These are phyloP conservation scores for Candida argentea DNA, from an alignment of 805 yeast genomes.

Conservation along the genomic window DNA sequence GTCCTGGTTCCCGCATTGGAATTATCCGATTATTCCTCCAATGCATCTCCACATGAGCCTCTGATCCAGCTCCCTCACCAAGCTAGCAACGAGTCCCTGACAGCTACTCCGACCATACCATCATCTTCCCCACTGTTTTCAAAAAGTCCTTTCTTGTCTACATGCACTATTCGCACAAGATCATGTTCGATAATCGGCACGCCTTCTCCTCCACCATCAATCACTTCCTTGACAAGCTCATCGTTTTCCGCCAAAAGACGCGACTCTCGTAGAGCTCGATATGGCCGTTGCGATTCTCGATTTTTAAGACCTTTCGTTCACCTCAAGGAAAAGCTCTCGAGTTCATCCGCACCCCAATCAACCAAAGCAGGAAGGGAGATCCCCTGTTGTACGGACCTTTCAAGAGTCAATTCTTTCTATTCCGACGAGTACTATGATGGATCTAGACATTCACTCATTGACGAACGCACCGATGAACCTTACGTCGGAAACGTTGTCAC, in stretches of 20 bases:
- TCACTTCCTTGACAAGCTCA: too few species aligned
- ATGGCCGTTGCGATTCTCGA: background rate
- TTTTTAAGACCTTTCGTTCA: constrained; percentile 8
- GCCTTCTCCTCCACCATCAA: too few species aligned
- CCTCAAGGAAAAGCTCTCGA: constrained; percentile 30
- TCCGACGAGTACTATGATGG: constrained; percentile 18
- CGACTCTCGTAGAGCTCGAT: background rate
- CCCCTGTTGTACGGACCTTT: constrained; percentile 47
- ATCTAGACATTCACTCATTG: constrained; percentile 34
- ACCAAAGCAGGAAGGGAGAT: constrained; percentile 64
- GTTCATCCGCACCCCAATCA: constrained; percentile 34
- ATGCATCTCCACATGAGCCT: too few species aligned
- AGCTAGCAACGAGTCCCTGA: too few species aligned
- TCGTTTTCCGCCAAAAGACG: background rate
- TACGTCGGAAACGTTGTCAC: constrained; percentile 64
- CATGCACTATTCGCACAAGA: constrained; percentile 18
- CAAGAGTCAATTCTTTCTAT: constrained; percentile 19
- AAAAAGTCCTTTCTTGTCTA: constrained; percentile 6
- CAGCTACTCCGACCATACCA: too few species aligned
- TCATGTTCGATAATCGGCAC: constrained; percentile 40
- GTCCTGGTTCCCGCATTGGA: too few species aligned
- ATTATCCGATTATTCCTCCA: too few species aligned
- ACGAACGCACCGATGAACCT: constrained; percentile 57
- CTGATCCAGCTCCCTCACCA: too few species aligned
- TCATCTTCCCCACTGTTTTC: too few species aligned